Conservation (phyloP, 1,139 yeast genomes). For the Diutina neorugosa region DNA sequence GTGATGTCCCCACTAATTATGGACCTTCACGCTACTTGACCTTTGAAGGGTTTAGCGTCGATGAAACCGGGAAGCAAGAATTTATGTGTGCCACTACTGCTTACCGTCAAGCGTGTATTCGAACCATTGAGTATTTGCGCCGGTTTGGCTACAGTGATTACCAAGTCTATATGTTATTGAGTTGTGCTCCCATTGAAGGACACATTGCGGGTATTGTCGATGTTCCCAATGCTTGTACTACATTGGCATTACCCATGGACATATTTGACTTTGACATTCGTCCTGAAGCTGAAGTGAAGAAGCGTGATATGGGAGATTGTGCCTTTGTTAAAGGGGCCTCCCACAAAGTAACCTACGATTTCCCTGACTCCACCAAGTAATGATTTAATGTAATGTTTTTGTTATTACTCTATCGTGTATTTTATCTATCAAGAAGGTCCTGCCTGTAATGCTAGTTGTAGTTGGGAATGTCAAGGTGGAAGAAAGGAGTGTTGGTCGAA, state of each 20-base stretch:
- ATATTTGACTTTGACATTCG: slow-evolving; percentile 37
- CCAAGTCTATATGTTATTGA: slow-evolving; percentile 32
- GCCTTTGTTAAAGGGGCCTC: slow-evolving; percentile 18
- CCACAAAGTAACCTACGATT: slow-evolving; percentile 7
- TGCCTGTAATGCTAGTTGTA: slow-evolving; percentile 16
- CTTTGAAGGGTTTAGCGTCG: slow-evolving; percentile 40
- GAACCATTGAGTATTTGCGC: slow-evolving; percentile 37
- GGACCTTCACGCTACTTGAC: slow-evolving; percentile 37
- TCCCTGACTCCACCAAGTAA: not conserved
- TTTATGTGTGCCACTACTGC: slow-evolving; percentile 36
- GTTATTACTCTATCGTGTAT: not conserved
- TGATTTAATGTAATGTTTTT: not conserved
- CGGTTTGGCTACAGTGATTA: slow-evolving; percentile 38
- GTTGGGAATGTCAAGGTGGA: slow-evolving; percentile 81
- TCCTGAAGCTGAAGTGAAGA: slow-evolving; percentile 18
- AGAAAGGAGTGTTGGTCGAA: slow-evolving; percentile 69
- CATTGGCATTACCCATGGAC: slow-evolving; percentile 38
- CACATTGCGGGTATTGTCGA: slow-evolving; percentile 41
- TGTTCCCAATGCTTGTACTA: slow-evolving; percentile 40
- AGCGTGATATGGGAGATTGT: slow-evolving; percentile 22
- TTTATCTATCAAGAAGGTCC: not conserved
- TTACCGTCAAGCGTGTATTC: slow-evolving; percentile 34
- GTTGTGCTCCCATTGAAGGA: slow-evolving; percentile 38
- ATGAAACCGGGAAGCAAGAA: slow-evolving; percentile 30
- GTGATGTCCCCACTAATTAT: slow-evolving; percentile 32